Evolutionary conservation across 495 filamentous ascomycete genomes (phyloP), one percentile per base, ranked within the genome.

Genomic region (Hypoxylon trugodes): DNA sequence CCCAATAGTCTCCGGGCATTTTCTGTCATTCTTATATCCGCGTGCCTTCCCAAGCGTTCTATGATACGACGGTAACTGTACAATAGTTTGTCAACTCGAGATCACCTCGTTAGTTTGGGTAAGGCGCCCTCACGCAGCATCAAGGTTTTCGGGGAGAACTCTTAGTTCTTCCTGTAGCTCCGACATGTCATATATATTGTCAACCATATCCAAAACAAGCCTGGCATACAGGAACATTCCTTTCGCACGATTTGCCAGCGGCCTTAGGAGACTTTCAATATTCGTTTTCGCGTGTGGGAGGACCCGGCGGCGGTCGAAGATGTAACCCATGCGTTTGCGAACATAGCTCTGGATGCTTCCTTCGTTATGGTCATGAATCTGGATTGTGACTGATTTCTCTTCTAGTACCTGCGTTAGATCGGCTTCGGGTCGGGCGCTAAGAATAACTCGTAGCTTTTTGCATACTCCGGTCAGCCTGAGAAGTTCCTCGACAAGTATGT

Each of bases 1-100:
- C 70, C 70, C 19, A 73, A 41, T 10, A 73, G 24, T 38, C 58
- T 72, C 53, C 70, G 32, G 8, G 65, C 65, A 59, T 67, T 59
- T n/a, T 64, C 48, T 50, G 21, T 66, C n/a, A n/a, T n/a, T n/a
- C n/a, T n/a, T n/a, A n/a, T n/a, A n/a, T 37, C n/a, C 16, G 6
- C 35, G 26, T 52, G 61, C 4, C 36, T 59, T 25, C 61, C 61
- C 21, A 71, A 40, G 18, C 68, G 63, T 9, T 13, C 18, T 18
- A 70, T 24, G 7, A 69, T 62, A 24, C 66, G 28, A 24, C 9
- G 21, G 47, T 69, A 69, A n/a, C 66, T 69, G 40, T 42, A 15
- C 9, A 19, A 36, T 40, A 21, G 47, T 60, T n/a, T n/a, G n/a
- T n/a, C 32, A 60, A 47, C 18, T 38, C 38, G 6, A 21, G 28